These are phyloP conservation scores for Colletotrichum sidae DNA, from an alignment of 2,329 filamentous ascomycete species.

Conservation along the genomic window DNA sequence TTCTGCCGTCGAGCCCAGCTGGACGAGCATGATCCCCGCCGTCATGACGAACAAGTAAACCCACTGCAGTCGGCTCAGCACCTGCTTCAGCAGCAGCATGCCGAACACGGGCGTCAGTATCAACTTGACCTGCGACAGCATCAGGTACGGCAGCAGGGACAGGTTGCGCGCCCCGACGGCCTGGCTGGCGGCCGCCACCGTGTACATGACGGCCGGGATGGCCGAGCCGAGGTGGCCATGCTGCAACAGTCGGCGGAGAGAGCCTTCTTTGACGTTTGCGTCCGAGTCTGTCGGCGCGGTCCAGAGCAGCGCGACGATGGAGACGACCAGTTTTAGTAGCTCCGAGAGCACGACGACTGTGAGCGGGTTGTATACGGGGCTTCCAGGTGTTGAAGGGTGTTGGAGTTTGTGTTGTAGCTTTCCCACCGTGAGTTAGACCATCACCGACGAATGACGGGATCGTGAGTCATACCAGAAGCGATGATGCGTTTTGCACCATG, in stretches of 20 bases:
- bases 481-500: no score
- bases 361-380: not conserved
- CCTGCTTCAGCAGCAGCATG: conserved; percentile 1
- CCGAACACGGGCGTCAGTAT: conserved; percentile 10
- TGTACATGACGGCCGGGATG: conserved; percentile 12
- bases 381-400: not conserved
- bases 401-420: conserved; percentile 6
- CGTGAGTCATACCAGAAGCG: no score
- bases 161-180: conserved; percentile 9
- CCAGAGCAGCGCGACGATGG: not conserved
- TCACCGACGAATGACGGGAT: no score
- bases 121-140: conserved; percentile 21
- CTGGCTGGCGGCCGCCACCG: not conserved
- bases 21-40: not conserved
- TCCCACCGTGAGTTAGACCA: no score
- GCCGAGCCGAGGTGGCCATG: conserved; percentile 4
- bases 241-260: not conserved
- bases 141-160: not conserved
- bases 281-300: not conserved
- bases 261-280: not conserved
- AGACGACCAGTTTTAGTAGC: not conserved
- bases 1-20: not conserved
- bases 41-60: conserved; percentile 8
- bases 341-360: conserved; percentile 7
- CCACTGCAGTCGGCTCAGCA: conserved; percentile 2